Percentiles rank a stretch among this genome's conserved stretches.
phyloP scores from a whole-genome alignment of 2,329 filamentous ascomycete genomes.

The Aspergillus fischeri region DNA sequence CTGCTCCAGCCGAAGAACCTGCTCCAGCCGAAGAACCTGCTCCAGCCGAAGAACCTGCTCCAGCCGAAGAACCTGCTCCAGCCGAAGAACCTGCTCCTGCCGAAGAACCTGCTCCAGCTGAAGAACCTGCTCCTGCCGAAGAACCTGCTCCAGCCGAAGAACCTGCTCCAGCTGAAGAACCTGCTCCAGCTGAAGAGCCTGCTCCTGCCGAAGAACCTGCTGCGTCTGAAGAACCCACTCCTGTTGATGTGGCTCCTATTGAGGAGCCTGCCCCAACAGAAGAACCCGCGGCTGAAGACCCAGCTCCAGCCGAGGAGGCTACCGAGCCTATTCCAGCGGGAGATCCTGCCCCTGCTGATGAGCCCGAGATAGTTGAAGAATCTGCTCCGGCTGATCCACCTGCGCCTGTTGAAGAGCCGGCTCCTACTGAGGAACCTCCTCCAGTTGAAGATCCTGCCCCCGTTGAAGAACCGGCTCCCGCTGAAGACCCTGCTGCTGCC shows the following conservation, averaged over 20 bases:
- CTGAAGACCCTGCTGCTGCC: constrained; percentile 10
- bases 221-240: constrained; percentile 7
- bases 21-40: constrained; percentile 13
- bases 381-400: background rate
- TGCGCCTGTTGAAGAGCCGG: no score
- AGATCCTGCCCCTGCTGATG: constrained; percentile 10
- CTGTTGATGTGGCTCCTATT: background rate
- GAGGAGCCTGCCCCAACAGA: constrained; percentile 16
- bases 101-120: constrained; percentile 11
- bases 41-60: constrained; percentile 11
- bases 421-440: constrained; percentile 3
- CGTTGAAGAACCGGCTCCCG: constrained; percentile 9
- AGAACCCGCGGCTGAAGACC: constrained; percentile 12
- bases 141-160: constrained; percentile 12
- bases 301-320: constrained; percentile 11
- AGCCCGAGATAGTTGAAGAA: constrained; percentile 5
- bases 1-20: constrained; percentile 3
- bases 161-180: background rate
- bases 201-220: constrained; percentile 10
- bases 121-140: constrained; percentile 6
- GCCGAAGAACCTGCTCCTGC: constrained; percentile 8
- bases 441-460: constrained; percentile 6
- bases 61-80: no score
- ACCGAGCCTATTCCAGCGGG: constrained; percentile 9
- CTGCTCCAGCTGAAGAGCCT: background rate